Percentiles rank a stretch among this genome's conserved stretches.
Conservation (phyloP, 2,329 filamentous ascomycete species). For the Pseudogymnoascus sp. region DNA sequence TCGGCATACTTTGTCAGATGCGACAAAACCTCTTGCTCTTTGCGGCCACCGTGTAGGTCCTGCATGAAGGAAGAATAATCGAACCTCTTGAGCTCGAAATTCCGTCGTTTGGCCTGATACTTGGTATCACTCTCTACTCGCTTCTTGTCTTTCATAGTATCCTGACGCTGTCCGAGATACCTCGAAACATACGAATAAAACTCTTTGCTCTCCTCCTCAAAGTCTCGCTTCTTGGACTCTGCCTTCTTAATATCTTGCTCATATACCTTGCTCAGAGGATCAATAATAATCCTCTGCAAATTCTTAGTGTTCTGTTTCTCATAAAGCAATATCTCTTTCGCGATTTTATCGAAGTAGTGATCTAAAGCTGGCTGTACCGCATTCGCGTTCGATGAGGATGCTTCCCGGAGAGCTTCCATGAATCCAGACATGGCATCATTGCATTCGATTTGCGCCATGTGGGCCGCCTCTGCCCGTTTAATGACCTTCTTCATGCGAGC, state of each 20-base stretch:
- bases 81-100: slow-evolving; percentile 95
- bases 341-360: slow-evolving; percentile 97
- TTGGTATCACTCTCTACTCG: slow-evolving; percentile 90
- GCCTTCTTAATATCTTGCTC: slow-evolving; percentile 96
- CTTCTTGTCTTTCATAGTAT: slow-evolving; percentile 96
- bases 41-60: slow-evolving; percentile 96
- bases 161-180: slow-evolving; percentile 92
- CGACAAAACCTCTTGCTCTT: slow-evolving; percentile 93
- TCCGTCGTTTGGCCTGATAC: slow-evolving; percentile 87
- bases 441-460: slow-evolving; percentile 70
- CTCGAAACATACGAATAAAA: slow-evolving; percentile 94
- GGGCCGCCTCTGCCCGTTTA: slow-evolving; percentile 85
- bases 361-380: slow-evolving; percentile 95
- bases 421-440: slow-evolving; percentile 82
- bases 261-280: slow-evolving; percentile 86
- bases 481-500: slow-evolving; percentile 92
- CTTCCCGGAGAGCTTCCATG: slow-evolving; percentile 79
- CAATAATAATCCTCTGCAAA: slow-evolving; percentile 88
- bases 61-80: slow-evolving; percentile 99
- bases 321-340: slow-evolving; percentile 79
- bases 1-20: slow-evolving; percentile 93
- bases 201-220: slow-evolving; percentile 97
- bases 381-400: slow-evolving; percentile 84
- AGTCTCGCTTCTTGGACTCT: slow-evolving; percentile 93
- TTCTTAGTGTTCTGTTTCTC: slow-evolving; percentile 79